These are phyloP conservation scores for Pistacia integerrima DNA, from an alignment of 345 rosid species.

Conservation along the genomic window DNA sequence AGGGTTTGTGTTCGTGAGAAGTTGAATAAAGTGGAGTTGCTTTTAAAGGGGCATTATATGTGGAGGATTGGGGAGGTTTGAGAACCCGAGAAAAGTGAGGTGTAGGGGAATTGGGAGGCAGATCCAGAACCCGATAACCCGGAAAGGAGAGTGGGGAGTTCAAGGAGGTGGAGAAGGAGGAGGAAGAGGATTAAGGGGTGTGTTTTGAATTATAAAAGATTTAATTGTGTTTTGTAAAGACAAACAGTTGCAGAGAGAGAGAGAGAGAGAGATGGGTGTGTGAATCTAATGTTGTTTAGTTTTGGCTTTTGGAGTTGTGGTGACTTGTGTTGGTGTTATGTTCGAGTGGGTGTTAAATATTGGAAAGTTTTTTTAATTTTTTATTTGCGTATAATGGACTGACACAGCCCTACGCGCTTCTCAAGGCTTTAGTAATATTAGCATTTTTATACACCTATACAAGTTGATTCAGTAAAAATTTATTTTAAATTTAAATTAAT, in stretches of 20 bases:
- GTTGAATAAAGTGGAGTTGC: conserved; percentile 8
- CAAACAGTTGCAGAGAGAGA: not conserved
- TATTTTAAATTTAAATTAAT: too few species aligned
- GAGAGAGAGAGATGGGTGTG: not conserved
- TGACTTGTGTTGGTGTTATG: not conserved
- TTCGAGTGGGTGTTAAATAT: not conserved
- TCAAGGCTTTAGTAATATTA: not conserved
- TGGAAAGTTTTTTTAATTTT: conserved; percentile 20
- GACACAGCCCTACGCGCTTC: not conserved
- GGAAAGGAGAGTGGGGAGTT: conserved; percentile 43
- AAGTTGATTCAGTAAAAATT: too few species aligned
- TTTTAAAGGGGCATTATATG: not conserved
- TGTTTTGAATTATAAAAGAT: not conserved
- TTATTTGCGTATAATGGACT: too few species aligned
- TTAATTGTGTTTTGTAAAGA: not conserved
- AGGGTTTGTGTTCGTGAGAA: not conserved
- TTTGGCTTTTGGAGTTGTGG: conserved; percentile 2
- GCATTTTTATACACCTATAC: too few species aligned
- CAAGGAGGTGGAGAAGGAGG: conserved; percentile 18
- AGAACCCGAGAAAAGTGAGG: conserved; percentile 27
- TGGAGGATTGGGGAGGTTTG: conserved; percentile 1
- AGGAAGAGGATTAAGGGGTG: conserved; percentile 12
- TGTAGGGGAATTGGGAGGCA: conserved; percentile 65
- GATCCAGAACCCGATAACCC: conserved; percentile 65
- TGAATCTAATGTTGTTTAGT: not conserved